Evolutionary conservation across 1,139 yeast species (phyloP).

Genomic region (Candida sp.): DNA sequence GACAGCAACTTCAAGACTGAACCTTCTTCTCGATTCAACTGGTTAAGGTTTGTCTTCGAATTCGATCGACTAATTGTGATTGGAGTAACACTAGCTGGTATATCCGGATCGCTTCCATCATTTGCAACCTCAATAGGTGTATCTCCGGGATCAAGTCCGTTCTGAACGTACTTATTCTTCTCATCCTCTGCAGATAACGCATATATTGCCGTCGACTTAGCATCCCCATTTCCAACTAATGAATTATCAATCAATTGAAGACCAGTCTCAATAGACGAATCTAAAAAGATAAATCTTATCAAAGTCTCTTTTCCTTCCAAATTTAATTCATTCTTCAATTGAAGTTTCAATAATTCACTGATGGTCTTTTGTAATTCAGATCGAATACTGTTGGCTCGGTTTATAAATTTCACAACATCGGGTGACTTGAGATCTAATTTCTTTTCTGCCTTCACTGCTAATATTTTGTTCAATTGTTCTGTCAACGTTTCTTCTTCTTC

Average conservation of each 20-base stretch:
- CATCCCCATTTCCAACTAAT: conserved; percentile 17
- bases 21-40: conserved; percentile 41
- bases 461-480: conserved; percentile 32
- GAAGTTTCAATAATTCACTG: conserved; percentile 53
- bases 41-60: conserved; percentile 33
- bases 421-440: conserved; percentile 25
- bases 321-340: conserved; percentile 49
- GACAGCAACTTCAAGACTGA: conserved; percentile 32
- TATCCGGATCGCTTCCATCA: conserved; percentile 6
- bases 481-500: conserved; percentile 22
- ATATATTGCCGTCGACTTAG: conserved; percentile 7
- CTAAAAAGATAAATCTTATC: conserved; percentile 63
- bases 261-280: conserved; percentile 68
- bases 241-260: conserved; percentile 47
- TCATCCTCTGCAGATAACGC: conserved; percentile 13
- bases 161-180: conserved; percentile 3
- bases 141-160: conserved; percentile 6
- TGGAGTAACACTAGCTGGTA: conserved; percentile 20
- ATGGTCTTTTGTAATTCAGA: conserved; percentile 50
- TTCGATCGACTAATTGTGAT: conserved; percentile 29
- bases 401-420: conserved; percentile 39
- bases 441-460: conserved; percentile 24
- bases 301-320: conserved; percentile 73
- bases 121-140: conserved; percentile 4
- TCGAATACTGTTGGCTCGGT: conserved; percentile 41